These are phyloP conservation scores for Dentipellis sp. DNA, from an alignment of 768 basidiomycete genomes.

Conservation along the genomic window DNA sequence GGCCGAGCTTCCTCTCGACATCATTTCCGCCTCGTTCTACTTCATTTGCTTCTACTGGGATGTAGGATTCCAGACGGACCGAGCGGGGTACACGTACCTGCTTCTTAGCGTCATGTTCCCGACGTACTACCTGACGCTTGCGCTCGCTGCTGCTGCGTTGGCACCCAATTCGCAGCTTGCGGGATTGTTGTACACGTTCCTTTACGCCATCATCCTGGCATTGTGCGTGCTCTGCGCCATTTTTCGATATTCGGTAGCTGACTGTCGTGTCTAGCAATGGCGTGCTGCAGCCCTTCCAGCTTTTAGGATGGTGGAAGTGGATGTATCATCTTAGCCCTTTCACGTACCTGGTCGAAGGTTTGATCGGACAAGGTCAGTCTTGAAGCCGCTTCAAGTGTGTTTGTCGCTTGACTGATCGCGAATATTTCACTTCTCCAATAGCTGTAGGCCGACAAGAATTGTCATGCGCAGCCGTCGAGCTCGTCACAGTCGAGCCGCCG, in stretches of 20 bases:
- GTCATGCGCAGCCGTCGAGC: slow-evolving; percentile 50
- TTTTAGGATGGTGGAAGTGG: slow-evolving; percentile 38
- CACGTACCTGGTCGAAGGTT: slow-evolving; percentile 31
- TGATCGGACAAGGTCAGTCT: slow-evolving; percentile 35
- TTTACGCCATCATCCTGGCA: slow-evolving; percentile 32
- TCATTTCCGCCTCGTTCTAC: slow-evolving; percentile 28
- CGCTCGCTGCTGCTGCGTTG: slow-evolving; percentile 31
- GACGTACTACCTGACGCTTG: slow-evolving; percentile 35
- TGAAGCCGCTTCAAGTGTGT: background rate
- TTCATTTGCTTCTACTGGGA: slow-evolving; percentile 44
- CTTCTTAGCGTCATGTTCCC: slow-evolving; percentile 29
- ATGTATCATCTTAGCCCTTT: slow-evolving; percentile 28
- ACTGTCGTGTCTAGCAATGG: slow-evolving; percentile 27
- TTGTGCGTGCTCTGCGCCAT: slow-evolving; percentile 24
- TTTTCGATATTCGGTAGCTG: background rate
- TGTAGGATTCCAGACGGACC: slow-evolving; percentile 28
- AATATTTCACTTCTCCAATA: slow-evolving; percentile 14
- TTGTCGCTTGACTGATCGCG: background rate
- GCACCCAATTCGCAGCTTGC: slow-evolving; percentile 34
- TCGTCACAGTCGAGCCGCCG: slow-evolving; percentile 43
- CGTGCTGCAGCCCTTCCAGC: slow-evolving; percentile 35
- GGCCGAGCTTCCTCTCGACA: slow-evolving; percentile 36
- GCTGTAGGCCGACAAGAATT: slow-evolving; percentile 42
- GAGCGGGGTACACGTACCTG: slow-evolving; percentile 33
- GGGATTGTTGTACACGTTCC: slow-evolving; percentile 26